Conservation (phyloP, 257 asterid species). For the Echites panduratus region DNA sequence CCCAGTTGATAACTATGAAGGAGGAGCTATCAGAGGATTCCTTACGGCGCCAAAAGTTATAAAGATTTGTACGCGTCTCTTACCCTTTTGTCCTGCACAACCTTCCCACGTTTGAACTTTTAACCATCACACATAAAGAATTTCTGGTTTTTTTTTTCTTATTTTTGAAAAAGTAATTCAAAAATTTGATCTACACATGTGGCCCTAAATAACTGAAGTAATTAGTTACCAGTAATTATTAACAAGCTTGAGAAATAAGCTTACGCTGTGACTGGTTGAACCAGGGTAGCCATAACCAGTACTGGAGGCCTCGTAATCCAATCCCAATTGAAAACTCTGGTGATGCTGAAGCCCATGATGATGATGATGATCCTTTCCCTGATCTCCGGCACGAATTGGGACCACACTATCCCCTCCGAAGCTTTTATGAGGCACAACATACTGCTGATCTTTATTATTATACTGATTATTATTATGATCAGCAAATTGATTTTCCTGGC, state of each 20-base stretch:
- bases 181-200: too few relatives aligned
- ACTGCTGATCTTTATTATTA: constrained; percentile 27
- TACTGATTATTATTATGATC: constrained; percentile 26
- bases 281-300: constrained; percentile 36
- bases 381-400: constrained; percentile 32
- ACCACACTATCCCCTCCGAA: constrained; percentile 48
- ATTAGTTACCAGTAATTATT: too few relatives aligned
- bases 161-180: too few relatives aligned
- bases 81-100: neutral
- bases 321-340: constrained; percentile 32
- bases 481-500: constrained; percentile 31
- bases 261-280: constrained; percentile 49
- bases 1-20: neutral
- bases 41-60: neutral
- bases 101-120: neutral
- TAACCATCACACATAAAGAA: neutral
- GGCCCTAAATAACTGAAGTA: too few relatives aligned
- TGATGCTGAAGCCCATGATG: constrained; percentile 23
- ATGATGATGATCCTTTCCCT: constrained; percentile 20
- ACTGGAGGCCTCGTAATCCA: constrained; percentile 35
- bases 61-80: neutral
- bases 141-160: neutral
- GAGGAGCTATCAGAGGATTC: neutral
- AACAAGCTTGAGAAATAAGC: constrained; percentile 13
- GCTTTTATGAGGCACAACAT: constrained; percentile 34